Evolutionary conservation across 2,329 filamentous ascomycete genomes (phyloP).

Genomic region (Colletotrichum tropicale): DNA sequence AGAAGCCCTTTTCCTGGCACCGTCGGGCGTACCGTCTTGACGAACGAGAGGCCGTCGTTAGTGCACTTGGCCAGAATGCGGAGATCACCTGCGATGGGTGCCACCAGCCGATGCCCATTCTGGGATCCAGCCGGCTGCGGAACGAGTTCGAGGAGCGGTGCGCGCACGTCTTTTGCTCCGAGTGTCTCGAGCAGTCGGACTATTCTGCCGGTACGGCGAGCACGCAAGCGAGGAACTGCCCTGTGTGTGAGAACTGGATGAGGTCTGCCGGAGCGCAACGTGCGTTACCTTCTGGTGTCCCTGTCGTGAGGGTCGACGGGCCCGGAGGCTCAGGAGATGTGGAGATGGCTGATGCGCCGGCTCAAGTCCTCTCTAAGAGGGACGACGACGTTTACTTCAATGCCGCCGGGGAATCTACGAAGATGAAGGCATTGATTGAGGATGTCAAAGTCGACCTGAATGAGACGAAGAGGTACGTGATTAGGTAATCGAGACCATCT

Average conservation of each 20-base stretch:
- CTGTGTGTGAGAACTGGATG: constrained; percentile 24
- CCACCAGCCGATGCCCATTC: constrained; percentile 36
- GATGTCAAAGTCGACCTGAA: constrained; percentile 30
- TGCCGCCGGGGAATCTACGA: constrained; percentile 31
- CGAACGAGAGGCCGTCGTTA: constrained; percentile 31
- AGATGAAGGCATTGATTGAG: constrained; percentile 34
- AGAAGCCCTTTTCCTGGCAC: constrained; percentile 47
- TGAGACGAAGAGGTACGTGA: constrained; percentile 28
- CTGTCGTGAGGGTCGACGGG: neutral
- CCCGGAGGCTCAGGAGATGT: neutral
- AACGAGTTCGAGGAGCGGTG: constrained; percentile 28
- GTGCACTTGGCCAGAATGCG: constrained; percentile 23
- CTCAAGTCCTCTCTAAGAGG: neutral
- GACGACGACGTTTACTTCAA: constrained; percentile 31
- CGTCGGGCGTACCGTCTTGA: constrained; percentile 29
- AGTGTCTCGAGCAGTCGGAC: constrained; percentile 28
- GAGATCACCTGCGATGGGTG: constrained; percentile 33
- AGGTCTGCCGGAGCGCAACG: neutral
- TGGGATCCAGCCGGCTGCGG: constrained; percentile 23
- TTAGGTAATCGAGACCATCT: neutral
- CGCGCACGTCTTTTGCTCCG: constrained; percentile 33
- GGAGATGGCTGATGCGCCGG: neutral
- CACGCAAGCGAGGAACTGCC: constrained; percentile 21
- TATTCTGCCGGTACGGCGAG: neutral
- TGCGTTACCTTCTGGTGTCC: neutral